These are phyloP conservation scores for Zymoseptoria crescenta DNA, from an alignment of 2,329 filamentous ascomycete genomes.

Conservation along the genomic window DNA sequence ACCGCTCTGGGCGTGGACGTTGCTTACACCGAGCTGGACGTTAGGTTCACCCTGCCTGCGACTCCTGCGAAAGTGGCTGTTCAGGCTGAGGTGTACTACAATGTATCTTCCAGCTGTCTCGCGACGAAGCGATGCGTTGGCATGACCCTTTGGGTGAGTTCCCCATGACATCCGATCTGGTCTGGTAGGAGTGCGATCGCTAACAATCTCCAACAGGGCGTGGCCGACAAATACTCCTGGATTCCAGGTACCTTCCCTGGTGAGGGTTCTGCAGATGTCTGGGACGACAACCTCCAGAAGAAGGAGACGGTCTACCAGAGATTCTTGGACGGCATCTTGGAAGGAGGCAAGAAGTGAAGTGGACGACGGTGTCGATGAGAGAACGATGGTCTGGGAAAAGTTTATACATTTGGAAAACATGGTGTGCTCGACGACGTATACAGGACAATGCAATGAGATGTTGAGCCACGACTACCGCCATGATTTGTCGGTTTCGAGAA, in stretches of 20 bases:
- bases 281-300: constrained; percentile 40
- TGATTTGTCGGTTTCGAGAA: no score
- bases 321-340: constrained; percentile 3
- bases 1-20: constrained; percentile 49
- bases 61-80: constrained; percentile 20
- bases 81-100: constrained; percentile 44
- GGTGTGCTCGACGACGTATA: neutral
- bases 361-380: neutral
- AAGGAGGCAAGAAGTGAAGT: neutral
- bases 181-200: no score
- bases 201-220: constrained; percentile 22
- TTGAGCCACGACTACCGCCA: no score
- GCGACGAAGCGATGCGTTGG: constrained; percentile 32
- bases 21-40: constrained; percentile 59
- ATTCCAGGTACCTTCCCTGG: constrained; percentile 34
- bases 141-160: constrained; percentile 43
- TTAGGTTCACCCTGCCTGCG: constrained; percentile 32
- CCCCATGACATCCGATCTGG: neutral
- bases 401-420: neutral
- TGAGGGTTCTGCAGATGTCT: constrained; percentile 34
- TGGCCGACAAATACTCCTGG: constrained; percentile 36
- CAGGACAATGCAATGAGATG: no score
- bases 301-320: constrained; percentile 39
- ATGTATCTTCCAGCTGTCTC: constrained; percentile 30
- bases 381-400: neutral